Base-by-base conservation (phyloP, 352 stramenopile genomes). In the Phytophthora pinifolia region DNA sequence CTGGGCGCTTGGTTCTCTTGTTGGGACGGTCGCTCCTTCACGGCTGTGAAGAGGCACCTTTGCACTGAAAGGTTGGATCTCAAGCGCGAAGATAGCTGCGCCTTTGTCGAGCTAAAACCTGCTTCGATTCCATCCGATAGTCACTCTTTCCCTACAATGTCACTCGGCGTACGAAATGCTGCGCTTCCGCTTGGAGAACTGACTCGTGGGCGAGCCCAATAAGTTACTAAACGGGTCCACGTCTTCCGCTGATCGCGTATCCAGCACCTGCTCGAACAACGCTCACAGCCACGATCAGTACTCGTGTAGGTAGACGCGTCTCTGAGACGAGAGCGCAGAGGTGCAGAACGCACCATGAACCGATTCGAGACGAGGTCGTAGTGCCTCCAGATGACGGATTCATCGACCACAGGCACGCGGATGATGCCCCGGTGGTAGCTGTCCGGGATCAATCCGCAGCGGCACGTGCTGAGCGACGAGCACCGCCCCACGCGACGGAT, bases 371-470 rank as follows among this genome's bases (percentile, higher is more conserved):
- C 69, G 18, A 68, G 51, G 20, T 76, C 76, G 44, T 92, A 92
- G 53, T 87, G 74, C 25, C 76, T 75, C 82, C 82, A 92, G 41
- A 92, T 80, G 8, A 89, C 62, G 1, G 75, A 77, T 36, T 92
- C 82, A 34, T 92, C 82, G 9, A 92, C 82, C 7, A 92, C 60
- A 2, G 76, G 69, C 14, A 92, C 67, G 2, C 76, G 77, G 32
- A 87, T 79, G 33, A 65, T 87, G 38, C 80, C 79, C 22, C 74
- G 72, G 38, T 92, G 82, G 55, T 85, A 84, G 52, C 77, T 81
- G 62, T 92, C 79, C 1, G 82, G 79, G 20, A 92, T 89, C 22
- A 92, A 48, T 2, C 66, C 76, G 35, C 82, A 92, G 12, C 79
- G 79, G 33, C 82, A 92, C 3, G 68, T 80, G 15, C 55, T 76